Base-by-base conservation (phyloP, 225 moss, liverwort and hornwort genomes). In the Antitrichia curtipendula region DNA sequence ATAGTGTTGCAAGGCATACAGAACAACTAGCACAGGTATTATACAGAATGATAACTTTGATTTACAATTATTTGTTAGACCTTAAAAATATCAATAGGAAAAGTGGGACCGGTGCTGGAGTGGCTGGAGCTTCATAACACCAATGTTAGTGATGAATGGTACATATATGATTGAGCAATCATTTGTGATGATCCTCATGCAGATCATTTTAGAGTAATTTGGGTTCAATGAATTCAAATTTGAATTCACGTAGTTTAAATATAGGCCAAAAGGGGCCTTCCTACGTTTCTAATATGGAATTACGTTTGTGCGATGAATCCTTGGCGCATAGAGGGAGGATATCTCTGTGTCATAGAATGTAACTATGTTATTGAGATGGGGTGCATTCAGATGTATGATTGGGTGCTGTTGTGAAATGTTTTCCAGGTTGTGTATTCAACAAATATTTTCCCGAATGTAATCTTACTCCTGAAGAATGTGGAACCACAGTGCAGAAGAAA, bases 1-100 rank as follows among this genome's bases (percentile, higher is more conserved):
- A 93, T 78, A 89, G 94, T 74, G 94, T 98, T 89, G 97, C 98
- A 57, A 97, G 94, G 88, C 98, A 98, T 80, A 90, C 96, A 23
- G 88, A 93, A 59, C 91, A 95, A 57, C 91, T 98, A 84, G 97
- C 98, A 36, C 93, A 96, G 97, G 98, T 97, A 89, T 85, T 50
- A 31, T 43, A 36, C n/a, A 70, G 45, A 85, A 21, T 62, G 59
- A 50, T 25, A 52, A 38, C 18, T 63, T 52, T 36, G 52, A 8
- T 68, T 60, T 52, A 43, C 17, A 40, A 53, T 34, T 32, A 11
- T 47, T 57, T 82, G 36, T 40, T 70, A 75, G 61, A 25, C 58
- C 71, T 78, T 63, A 54, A 40, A 63, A 63, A 75, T 50, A 45
- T 70, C 47, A 70, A 8, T 40, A 63, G 40, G 31, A 85, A 64